Conservation (phyloP, 2,329 filamentous ascomycete species). For the Sporothrix mexicana region DNA sequence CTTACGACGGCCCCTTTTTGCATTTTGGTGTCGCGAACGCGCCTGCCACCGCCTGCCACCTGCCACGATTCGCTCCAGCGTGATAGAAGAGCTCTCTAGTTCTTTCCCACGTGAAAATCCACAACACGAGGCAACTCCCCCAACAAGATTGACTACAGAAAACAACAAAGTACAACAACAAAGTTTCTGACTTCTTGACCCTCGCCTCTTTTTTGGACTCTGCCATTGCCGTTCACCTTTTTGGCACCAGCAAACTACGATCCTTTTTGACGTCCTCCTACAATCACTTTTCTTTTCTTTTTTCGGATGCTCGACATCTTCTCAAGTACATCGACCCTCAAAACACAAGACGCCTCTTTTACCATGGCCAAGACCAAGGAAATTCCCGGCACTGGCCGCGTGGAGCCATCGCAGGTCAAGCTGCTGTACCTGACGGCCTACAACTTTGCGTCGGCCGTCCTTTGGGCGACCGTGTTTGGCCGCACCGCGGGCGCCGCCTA, state of each 20-base stretch:
- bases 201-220: background rate
- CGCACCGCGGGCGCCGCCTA: constrained; percentile 65
- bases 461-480: constrained; percentile 80
- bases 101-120: constrained; percentile 19
- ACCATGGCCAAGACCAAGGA: constrained; percentile 12
- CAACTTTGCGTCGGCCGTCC: constrained; percentile 76
- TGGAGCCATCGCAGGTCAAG: constrained; percentile 54
- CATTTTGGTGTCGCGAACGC: background rate
- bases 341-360: no score
- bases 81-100: background rate
- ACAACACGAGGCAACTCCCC: background rate
- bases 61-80: background rate
- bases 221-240: background rate
- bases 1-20: constrained; percentile 4
- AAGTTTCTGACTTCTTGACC: no score
- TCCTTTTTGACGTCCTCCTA: background rate
- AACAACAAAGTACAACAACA: background rate
- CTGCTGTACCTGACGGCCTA: constrained; percentile 80
- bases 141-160: background rate
- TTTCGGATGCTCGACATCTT: no score
- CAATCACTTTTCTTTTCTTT: background rate
- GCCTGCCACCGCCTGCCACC: background rate
- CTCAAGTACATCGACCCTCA: background rate
- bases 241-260: background rate
- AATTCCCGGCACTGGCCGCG: constrained; percentile 28